Conservation (phyloP, 164 flowering plant genomes). For the Pachysandra terminalis region DNA sequence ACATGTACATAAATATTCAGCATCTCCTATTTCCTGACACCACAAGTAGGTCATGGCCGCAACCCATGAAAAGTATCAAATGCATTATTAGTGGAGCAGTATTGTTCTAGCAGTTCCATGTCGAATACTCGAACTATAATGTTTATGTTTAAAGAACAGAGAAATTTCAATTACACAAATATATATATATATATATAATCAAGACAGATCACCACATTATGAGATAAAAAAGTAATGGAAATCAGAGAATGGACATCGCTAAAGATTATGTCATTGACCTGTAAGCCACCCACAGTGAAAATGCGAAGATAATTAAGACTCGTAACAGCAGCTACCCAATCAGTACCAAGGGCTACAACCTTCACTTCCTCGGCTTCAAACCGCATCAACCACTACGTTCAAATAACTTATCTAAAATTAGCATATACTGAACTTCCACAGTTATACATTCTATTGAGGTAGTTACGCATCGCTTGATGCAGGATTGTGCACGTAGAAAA, state of each 20-base stretch:
- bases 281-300: constrained; percentile 95
- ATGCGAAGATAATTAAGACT: constrained; percentile 85
- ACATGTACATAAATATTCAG: neutral
- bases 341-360: constrained; percentile 82
- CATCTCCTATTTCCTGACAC: neutral
- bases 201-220: neutral
- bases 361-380: constrained; percentile 97
- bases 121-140: too few relatives aligned
- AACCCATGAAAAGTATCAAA: too few relatives aligned
- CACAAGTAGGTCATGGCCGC: too few relatives aligned
- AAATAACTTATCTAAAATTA: constrained; percentile 20
- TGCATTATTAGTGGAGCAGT: too few relatives aligned
- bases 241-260: neutral
- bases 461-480: neutral
- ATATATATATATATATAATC: too few relatives aligned
- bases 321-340: constrained; percentile 94
- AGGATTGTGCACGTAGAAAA: neutral
- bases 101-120: too few relatives aligned
- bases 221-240: neutral
- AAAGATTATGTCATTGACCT: constrained; percentile 41
- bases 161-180: too few relatives aligned
- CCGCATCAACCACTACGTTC: constrained; percentile 91
- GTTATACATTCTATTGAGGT: neutral
- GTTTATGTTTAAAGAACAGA: too few relatives aligned
- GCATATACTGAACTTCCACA: constrained; percentile 4